phyloP scores from a whole-genome alignment of 345 rosid species.

The Carallia pectinifolia region DNA sequence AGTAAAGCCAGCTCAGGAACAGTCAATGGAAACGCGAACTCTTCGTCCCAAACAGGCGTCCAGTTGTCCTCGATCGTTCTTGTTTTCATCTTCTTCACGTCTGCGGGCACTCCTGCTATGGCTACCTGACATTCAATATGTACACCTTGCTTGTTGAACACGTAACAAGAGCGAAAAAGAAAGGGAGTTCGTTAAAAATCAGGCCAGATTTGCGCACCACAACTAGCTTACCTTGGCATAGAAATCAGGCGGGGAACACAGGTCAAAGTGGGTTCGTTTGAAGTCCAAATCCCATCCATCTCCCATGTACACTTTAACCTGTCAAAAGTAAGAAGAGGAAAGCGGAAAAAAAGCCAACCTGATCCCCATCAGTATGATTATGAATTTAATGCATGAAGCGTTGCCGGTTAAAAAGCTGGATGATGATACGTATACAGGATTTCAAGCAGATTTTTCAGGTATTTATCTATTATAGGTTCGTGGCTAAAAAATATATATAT shows the following conservation, averaged over 20 bases:
- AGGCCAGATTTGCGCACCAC: background rate
- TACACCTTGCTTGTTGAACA: background rate
- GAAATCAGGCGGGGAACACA: constrained; percentile 30
- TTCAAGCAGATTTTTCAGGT: too few relatives aligned
- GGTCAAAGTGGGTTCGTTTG: constrained; percentile 22
- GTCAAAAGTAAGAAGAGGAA: background rate
- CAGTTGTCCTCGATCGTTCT: constrained; percentile 21
- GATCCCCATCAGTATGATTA: too few relatives aligned
- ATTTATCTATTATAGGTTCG: too few relatives aligned
- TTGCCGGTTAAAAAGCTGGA: too few relatives aligned
- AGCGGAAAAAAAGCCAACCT: too few relatives aligned
- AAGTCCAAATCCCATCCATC: constrained; percentile 36
- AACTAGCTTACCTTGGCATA: constrained; percentile 22
- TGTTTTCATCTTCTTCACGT: constrained; percentile 19
- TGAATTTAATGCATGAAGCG: background rate
- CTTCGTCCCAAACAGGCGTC: constrained; percentile 30
- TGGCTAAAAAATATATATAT: background rate
- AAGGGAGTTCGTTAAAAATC: background rate
- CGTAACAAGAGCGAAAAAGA: background rate
- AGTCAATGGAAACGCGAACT: constrained; percentile 24
- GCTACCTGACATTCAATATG: constrained; percentile 18
- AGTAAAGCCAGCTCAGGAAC: constrained; percentile 34
- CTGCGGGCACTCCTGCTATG: constrained; percentile 29
- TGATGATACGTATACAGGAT: too few relatives aligned
- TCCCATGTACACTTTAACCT: constrained; percentile 32